phyloP scores from a whole-genome alignment of 23 red algal genomes.

The Porphyridium purpureum region DNA sequence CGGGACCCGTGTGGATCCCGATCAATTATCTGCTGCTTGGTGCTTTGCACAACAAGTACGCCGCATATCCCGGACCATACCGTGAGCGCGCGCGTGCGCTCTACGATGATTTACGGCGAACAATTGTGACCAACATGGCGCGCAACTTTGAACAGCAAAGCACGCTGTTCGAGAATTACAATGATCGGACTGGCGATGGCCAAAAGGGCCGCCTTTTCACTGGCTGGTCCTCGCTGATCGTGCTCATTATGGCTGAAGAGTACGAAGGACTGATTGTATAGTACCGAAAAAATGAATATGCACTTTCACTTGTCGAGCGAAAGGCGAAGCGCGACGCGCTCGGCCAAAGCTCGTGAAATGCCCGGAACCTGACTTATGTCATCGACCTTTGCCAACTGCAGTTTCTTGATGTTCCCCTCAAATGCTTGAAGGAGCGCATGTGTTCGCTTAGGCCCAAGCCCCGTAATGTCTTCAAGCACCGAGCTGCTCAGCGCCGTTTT shows the following conservation, averaged over 20 bases:
- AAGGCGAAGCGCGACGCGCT: no score
- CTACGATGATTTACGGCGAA: constrained; percentile 22
- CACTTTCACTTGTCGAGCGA: no score
- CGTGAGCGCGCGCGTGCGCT: constrained; percentile 13
- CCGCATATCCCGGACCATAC: constrained; percentile 42
- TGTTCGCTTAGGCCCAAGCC: no score
- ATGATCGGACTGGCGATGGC: constrained; percentile 38
- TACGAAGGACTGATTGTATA: constrained; percentile 32
- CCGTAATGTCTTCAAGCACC: no score
- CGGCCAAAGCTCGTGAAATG: no score
- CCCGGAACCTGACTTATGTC: no score
- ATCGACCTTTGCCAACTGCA: no score
- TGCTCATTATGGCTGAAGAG: constrained; percentile 69
- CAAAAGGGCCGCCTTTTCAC: constrained; percentile 67
- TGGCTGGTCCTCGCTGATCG: constrained; percentile 74
- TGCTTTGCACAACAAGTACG: constrained; percentile 59
- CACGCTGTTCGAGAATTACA: constrained; percentile 84
- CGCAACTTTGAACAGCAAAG: constrained; percentile 42
- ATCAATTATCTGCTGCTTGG: constrained; percentile 71
- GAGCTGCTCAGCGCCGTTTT: no score
- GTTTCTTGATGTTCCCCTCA: no score
- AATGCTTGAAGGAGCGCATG: no score
- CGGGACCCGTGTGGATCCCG: constrained; percentile 89
- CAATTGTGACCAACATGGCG: constrained; percentile 34
- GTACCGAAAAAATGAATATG: no score